Conservation (phyloP, 208 protist species). For the Crithidia fasciculata region DNA sequence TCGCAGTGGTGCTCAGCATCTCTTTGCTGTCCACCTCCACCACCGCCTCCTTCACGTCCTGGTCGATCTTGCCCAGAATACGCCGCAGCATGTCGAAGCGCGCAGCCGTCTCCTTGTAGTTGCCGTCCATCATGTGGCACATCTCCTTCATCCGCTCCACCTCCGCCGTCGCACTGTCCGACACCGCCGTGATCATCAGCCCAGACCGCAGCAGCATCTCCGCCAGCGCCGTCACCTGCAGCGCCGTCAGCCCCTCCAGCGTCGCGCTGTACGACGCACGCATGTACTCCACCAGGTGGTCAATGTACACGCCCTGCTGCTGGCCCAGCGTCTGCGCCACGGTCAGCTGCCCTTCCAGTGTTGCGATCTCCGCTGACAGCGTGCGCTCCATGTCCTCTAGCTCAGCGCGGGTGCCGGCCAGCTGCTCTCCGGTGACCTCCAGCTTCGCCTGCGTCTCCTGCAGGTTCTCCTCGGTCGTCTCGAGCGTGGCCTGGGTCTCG, state of each 20-base stretch:
- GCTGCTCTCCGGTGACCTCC: conserved; percentile 31
- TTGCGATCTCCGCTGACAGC: conserved; percentile 24
- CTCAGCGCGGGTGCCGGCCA: conserved; percentile 26
- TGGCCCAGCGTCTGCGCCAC: conserved; percentile 7
- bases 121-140: conserved; percentile 38
- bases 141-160: conserved; percentile 42
- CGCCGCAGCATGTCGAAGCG: conserved; percentile 43
- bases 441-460: conserved; percentile 30
- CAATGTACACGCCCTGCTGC: conserved; percentile 29
- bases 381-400: conserved; percentile 26
- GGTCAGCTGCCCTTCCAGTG: conserved; percentile 27
- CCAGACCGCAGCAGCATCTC: conserved; percentile 29
- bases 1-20: not conserved
- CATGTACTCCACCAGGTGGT: conserved; percentile 25
- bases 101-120: conserved; percentile 40
- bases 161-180: conserved; percentile 21
- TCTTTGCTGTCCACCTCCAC: conserved; percentile 34
- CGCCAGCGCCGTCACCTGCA: conserved; percentile 38
- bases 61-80: conserved; percentile 55
- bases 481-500: conserved; percentile 35
- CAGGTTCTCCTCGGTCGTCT: conserved; percentile 33
- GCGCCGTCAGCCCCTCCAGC: conserved; percentile 39
- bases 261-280: conserved; percentile 18
- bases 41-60: conserved; percentile 56
- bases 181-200: conserved; percentile 23